Conservation (phyloP, 768 basidiomycete species). For the Lentinula sp. region DNA sequence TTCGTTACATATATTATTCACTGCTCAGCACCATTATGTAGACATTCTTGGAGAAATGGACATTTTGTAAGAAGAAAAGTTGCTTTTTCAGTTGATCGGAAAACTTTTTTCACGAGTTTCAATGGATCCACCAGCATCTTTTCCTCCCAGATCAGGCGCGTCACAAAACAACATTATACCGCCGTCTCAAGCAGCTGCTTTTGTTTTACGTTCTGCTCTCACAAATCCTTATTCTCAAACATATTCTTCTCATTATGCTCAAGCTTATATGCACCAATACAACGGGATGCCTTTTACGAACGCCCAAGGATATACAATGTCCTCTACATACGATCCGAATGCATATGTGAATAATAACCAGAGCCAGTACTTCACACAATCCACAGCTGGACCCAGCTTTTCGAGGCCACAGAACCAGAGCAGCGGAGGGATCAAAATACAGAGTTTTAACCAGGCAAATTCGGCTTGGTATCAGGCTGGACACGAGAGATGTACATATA, state of each 20-base stretch:
- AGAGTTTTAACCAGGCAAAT: not conserved
- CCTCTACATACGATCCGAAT: conserved; percentile 28
- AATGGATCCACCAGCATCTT: not conserved
- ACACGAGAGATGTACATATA: conserved; percentile 50
- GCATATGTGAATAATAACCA: not conserved
- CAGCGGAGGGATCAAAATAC: not conserved
- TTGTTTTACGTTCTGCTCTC: conserved; percentile 1
- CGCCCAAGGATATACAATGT: conserved; percentile 29
- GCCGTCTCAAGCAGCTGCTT: conserved; percentile 1
- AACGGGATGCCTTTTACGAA: conserved; percentile 17
- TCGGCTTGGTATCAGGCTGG: conserved; percentile 62
- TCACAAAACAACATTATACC: not conserved
- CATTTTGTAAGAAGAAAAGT: not conserved
- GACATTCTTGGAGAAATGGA: conserved; percentile 1
- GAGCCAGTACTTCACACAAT: not conserved
- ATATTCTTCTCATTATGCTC: conserved; percentile 49
- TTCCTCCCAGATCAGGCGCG: not conserved
- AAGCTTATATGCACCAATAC: conserved; percentile 40
- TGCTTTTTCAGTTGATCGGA: not conserved
- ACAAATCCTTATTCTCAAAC: conserved; percentile 3
- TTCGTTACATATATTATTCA: not conserved
- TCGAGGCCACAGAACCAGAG: not conserved
- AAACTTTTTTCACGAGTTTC: not conserved
- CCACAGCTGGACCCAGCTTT: not conserved
- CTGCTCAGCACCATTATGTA: not conserved